Base-by-base conservation (phyloP, 306 rosid species). In the Acacia confusa region DNA sequence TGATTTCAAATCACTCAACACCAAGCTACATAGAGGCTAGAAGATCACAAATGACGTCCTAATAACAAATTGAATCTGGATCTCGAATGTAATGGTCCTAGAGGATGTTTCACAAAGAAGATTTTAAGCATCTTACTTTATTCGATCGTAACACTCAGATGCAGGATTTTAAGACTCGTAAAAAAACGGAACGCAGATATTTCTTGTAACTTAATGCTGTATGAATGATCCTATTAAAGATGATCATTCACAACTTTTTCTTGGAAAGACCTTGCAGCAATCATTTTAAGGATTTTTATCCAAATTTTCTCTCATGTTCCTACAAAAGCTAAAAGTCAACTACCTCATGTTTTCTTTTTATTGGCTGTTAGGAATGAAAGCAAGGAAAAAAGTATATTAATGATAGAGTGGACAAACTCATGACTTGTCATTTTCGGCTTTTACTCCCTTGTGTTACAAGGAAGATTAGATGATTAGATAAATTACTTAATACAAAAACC, bases 361-460 rank as follows among this genome's bases (percentile, higher is more conserved):
- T 55, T 48, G 47, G 40, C 74, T n/a, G 28, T 67, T 13, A 15
- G 43, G 14, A 83, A 28, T 77, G 67, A 66, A 55, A 80, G 25
- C 52, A 78, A 78, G 79, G 24, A 67, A 60, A 58, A n/a, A 8
- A 22, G 84, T 28, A 74, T 70, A 79, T 65, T 34, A 63, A 67
- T 66, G 67, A 60, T 14, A 16, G 14, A 48, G 45, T 74, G 68
- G 67, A 43, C 70, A 63, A 66, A 66, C 43, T 28, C 12, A 52
- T 75, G 8, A 52, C 57, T 76, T 40, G 48, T 84, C 68, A 61
- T 20, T 22, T 48, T 70, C 60, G 27, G 58, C 16, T 16, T 17
- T 57, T 53, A 64, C 60, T 72, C 34, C n/a, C 38, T 45, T 41
- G 32, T 41, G 48, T 79, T 65, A 74, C 86, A 72, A 72, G 68